phyloP scores from a whole-genome alignment of 208 protist species.

The Trypanosoma scelopori region DNA sequence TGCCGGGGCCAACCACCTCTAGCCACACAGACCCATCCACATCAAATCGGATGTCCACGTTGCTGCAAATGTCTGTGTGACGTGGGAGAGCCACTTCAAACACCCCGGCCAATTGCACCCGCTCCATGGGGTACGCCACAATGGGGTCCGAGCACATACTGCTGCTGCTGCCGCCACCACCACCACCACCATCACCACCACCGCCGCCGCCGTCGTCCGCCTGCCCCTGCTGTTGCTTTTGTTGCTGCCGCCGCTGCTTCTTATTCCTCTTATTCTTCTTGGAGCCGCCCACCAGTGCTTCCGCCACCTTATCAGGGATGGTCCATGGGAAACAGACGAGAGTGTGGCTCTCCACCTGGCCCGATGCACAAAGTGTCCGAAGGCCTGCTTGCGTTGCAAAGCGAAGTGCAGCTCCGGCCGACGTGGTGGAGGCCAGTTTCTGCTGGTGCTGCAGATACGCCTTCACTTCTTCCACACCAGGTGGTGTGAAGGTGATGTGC shows the following conservation, averaged over 20 bases:
- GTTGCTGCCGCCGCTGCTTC: conserved; percentile 28
- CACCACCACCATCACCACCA: too few species aligned
- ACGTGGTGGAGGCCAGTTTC: not conserved
- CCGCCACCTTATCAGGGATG: not conserved
- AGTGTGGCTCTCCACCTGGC: conserved; percentile 49
- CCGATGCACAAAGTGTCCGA: conserved; percentile 40
- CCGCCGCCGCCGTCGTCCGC: too few species aligned
- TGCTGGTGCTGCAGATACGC: conserved; percentile 32
- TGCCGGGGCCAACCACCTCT: conserved; percentile 66
- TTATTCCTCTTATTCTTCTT: conserved; percentile 8
- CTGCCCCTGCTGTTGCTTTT: too few species aligned
- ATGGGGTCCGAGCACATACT: conserved; percentile 2
- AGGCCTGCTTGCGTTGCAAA: conserved; percentile 38
- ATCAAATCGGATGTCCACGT: conserved; percentile 66
- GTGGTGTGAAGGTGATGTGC: conserved; percentile 78
- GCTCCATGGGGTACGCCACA: not conserved
- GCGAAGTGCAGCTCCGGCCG: conserved; percentile 26
- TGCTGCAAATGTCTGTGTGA: conserved; percentile 43
- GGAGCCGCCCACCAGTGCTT: not conserved
- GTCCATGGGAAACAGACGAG: conserved; percentile 36
- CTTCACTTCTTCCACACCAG: conserved; percentile 38
- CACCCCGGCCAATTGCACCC: conserved; percentile 11
- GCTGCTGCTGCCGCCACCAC: conserved; percentile 30
- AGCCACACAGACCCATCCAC: conserved; percentile 73
- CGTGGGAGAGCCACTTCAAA: conserved; percentile 28